These are phyloP conservation scores for Gyromitra esculenta DNA, from an alignment of 2,329 filamentous ascomycete genomes.

Conservation along the genomic window DNA sequence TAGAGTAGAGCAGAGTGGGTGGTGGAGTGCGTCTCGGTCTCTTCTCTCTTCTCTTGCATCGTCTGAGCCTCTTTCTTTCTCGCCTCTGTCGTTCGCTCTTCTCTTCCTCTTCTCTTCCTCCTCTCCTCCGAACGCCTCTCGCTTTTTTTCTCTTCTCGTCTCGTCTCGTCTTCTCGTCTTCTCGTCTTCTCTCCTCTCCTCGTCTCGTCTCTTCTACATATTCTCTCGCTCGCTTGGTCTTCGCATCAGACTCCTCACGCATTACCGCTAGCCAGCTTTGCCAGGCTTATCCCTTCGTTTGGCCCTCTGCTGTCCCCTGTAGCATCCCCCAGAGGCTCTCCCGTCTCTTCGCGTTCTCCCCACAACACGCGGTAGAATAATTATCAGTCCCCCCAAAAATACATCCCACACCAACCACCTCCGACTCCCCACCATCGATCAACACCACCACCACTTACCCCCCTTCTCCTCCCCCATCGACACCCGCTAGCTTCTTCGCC, in stretches of 20 bases:
- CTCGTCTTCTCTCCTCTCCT: conserved; percentile 16
- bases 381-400: conserved; percentile 34
- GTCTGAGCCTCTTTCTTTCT: conserved; percentile 25
- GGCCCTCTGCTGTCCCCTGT: conserved; percentile 27
- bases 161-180: background rate
- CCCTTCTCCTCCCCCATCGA: conserved; percentile 18
- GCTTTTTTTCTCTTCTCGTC: background rate
- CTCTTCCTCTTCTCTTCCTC: conserved; percentile 4
- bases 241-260: conserved; percentile 7
- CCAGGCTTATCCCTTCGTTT: conserved; percentile 47
- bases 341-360: conserved; percentile 48
- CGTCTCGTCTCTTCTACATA: too few species aligned
- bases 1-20: too few species aligned
- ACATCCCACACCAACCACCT: conserved; percentile 31
- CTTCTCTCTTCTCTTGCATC: conserved; percentile 12
- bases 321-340: conserved; percentile 17
- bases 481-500: conserved; percentile 31
- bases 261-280: conserved; percentile 31
- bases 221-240: conserved; percentile 37
- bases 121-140: background rate
- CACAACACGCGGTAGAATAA: conserved; percentile 47
- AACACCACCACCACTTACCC: background rate
- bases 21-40: background rate
- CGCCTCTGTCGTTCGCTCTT: background rate
- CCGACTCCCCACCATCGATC: conserved; percentile 26